Evolutionary conservation across 1,284 basidiomycete genomes (phyloP), one percentile per base, ranked within the genome.

Genomic region (Leccinum variabile): DNA sequence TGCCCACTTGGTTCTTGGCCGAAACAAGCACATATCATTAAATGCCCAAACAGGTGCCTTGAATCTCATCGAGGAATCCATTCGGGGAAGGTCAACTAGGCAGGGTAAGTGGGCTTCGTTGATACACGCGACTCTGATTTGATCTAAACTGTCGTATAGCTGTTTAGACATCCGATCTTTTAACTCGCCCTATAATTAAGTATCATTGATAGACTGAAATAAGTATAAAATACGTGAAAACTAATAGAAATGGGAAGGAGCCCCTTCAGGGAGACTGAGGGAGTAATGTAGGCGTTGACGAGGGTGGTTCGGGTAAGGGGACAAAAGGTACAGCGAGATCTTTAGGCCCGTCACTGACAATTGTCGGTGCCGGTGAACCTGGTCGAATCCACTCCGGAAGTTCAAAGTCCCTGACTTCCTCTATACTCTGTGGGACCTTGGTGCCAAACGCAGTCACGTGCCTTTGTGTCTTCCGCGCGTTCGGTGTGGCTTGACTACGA

Each of bases 401-500:
- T 68, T 80, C 76, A 64, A 82, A 85, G 62, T 84, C 82, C 63
- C 76, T 74, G 33, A 80, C 69, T 61, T 78, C 75, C 66, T 83
- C 82, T 57, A 84, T 65, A 59, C 77, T 79, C 0, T 67, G 72
- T 2, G 84, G 83, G 7, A 84, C 76, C 59, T 80, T 81, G 53
- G 77, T 76, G 1, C 87, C 87, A 68, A 88, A 89, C 16, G 86
- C 84, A 33, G 77, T 80, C 53, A 81, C 74, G 63, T 83, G 79
- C 59, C 86, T 78, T 68, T 81, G 80, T 2, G 82, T 82, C 70
- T 82, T 85, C 58, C 82, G 77, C 30, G 77, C 76, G 14, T 74
- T 78, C 6, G 78, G 80, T 33, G 80, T 73, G 16, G 74, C 76
- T 30, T 80, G 76, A 63, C 75, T 80, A 32, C 84, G 82, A 54